phyloP scores from a whole-genome alignment of 2,329 filamentous ascomycete species.

The Xylariomycetidae sp. region DNA sequence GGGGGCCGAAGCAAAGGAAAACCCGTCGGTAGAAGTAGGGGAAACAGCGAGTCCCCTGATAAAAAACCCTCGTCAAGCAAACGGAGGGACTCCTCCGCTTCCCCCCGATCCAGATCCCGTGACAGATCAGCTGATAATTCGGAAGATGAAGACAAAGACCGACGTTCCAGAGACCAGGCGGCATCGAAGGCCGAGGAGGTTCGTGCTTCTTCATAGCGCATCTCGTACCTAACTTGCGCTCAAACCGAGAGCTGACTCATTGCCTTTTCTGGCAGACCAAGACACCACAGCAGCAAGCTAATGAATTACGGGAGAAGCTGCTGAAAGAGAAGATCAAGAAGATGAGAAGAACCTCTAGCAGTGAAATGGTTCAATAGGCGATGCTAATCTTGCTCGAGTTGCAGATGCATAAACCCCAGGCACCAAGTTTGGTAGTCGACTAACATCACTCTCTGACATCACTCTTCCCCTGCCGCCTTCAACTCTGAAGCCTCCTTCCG shows the following conservation, averaged over 20 bases:
- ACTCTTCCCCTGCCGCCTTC: too few species aligned
- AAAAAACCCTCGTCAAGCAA: slow-evolving; percentile 32
- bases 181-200: slow-evolving; percentile 34
- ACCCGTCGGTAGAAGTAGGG: slow-evolving; percentile 14
- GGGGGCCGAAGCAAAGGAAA: slow-evolving; percentile 15
- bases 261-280: slow-evolving; percentile 27
- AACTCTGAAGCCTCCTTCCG: too few species aligned
- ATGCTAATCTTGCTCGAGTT: slow-evolving; percentile 42
- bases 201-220: slow-evolving; percentile 30
- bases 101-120: slow-evolving; percentile 43
- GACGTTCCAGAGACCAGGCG: slow-evolving; percentile 27
- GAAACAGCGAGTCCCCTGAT: slow-evolving; percentile 15
- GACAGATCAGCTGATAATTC: slow-evolving; percentile 53
- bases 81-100: slow-evolving; percentile 46
- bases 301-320: slow-evolving; percentile 42
- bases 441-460: too few species aligned
- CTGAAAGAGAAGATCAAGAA: slow-evolving; percentile 49
- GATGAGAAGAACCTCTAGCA: slow-evolving; percentile 46
- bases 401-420: slow-evolving; percentile 20
- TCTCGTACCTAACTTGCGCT: slow-evolving; percentile 15
- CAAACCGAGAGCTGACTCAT: slow-evolving; percentile 29
- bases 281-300: slow-evolving; percentile 35
- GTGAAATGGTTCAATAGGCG: slow-evolving; percentile 30
- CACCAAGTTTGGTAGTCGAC: too few species aligned
- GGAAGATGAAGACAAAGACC: slow-evolving; percentile 38